phyloP scores from a whole-genome alignment of 2,329 filamentous ascomycete species.

The Pyrenophora teres region DNA sequence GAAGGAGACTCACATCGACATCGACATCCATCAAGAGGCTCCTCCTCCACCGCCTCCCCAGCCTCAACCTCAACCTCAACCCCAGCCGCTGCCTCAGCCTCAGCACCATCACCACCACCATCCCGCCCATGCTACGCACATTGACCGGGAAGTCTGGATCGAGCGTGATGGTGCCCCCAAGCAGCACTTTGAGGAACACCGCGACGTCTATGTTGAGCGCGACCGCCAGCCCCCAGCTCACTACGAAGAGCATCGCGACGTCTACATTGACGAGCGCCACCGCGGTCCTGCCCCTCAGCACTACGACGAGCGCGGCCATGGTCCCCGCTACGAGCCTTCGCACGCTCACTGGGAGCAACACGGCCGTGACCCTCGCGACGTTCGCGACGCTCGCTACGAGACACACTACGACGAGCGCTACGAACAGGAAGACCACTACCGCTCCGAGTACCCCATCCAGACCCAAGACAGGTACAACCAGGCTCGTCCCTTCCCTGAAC shows the following conservation, averaged over 20 bases:
- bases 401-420: constrained; percentile 29
- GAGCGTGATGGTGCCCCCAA: constrained; percentile 33
- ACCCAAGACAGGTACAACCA: constrained; percentile 11
- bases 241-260: constrained; percentile 33
- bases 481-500: constrained; percentile 23
- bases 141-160: constrained; percentile 38
- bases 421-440: constrained; percentile 27
- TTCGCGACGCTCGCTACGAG: constrained; percentile 20
- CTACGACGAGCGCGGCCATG: constrained; percentile 33
- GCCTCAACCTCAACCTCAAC: background rate
- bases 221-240: constrained; percentile 30
- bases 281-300: constrained; percentile 21
- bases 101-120: constrained; percentile 2
- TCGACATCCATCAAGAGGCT: constrained; percentile 33
- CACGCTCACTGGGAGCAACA: constrained; percentile 26
- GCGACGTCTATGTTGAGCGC: constrained; percentile 37
- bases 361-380: constrained; percentile 15
- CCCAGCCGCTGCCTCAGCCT: background rate
- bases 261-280: constrained; percentile 29
- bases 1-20: constrained; percentile 39
- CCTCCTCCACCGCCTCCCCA: constrained; percentile 12
- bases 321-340: constrained; percentile 21
- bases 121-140: constrained; percentile 27
- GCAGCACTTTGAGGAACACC: constrained; percentile 34
- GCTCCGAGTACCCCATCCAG: constrained; percentile 25